Evolutionary conservation across 2,329 filamentous ascomycete species (phyloP).

Genomic region (Colletotrichum eleusines): DNA sequence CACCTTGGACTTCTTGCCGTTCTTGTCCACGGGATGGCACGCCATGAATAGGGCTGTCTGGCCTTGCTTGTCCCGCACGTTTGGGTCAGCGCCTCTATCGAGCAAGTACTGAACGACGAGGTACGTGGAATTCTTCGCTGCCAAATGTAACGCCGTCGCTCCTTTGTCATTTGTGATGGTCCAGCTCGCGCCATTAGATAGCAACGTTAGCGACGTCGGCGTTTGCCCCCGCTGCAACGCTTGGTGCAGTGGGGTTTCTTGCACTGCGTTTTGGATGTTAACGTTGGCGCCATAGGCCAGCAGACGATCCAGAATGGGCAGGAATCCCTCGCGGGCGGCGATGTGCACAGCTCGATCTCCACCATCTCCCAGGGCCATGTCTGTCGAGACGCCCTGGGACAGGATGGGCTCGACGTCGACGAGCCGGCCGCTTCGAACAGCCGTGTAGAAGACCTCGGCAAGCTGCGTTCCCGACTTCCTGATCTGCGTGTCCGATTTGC

Average conservation of each 20-base stretch:
- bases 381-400: slow-evolving; percentile 1
- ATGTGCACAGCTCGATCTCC: slow-evolving; percentile 22
- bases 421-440: slow-evolving; percentile 6
- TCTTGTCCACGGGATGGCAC: slow-evolving; percentile 16
- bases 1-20: slow-evolving; percentile 6
- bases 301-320: slow-evolving; percentile 17
- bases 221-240: slow-evolving; percentile 4
- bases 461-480: slow-evolving; percentile 1
- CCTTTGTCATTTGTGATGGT: slow-evolving; percentile 11
- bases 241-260: slow-evolving; percentile 11
- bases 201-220: slow-evolving; percentile 23
- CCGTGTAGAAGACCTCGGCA: background rate
- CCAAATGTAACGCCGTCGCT: slow-evolving; percentile 19
- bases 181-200: slow-evolving; percentile 19
- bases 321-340: slow-evolving; percentile 13
- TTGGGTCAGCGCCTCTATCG: slow-evolving; percentile 31
- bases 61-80: slow-evolving; percentile 15
- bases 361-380: background rate
- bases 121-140: slow-evolving; percentile 6
- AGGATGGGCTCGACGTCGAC: slow-evolving; percentile 12
- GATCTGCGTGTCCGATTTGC: slow-evolving; percentile 24
- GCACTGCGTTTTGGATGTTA: background rate
- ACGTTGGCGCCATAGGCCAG: slow-evolving; percentile 25
- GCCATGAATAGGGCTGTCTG: slow-evolving; percentile 28
- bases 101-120: slow-evolving; percentile 24